Evolutionary conservation across 1,284 basidiomycete species (phyloP), one percentile per base, ranked within the genome.

Genomic region (Schizophyllum amplum): DNA sequence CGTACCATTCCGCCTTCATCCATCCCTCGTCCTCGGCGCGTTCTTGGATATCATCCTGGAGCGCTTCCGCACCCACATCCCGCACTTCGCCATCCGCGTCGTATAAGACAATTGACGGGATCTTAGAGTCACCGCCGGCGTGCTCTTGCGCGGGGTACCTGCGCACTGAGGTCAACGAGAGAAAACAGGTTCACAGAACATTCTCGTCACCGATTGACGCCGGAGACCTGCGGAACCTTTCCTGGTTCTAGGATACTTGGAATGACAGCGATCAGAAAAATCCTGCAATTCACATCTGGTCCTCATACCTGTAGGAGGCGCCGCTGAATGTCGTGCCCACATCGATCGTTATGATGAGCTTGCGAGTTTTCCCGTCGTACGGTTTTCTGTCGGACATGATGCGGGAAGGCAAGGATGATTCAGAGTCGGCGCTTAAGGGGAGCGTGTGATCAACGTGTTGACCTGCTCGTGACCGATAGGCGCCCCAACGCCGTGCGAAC

Each of bases 41-140:
- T 21, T 75, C 69, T 20, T 71, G 64, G 46, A 75, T 68, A 21
- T 68, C 70, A 42, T 78, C 75, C 20, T 69, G 67, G n/a, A 70
- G 64, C 0, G 80, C 78, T 61, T 83, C 80, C 6, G 81, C 80
- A 15, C 83, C 82, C 46, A 75, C 72, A 4, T 79, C 79, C 51
- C 71, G 67, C 17, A 78, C 71, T 0, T 61, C 64, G 0, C 81
- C 81, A 5, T 68, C 59, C n/a, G 63, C 62, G 59, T 78, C 75
- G 62, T 84, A 84, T 61, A 75, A 82, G 13, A 84, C 66, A 24
- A 82, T 69, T 0, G 80, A 77, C 4, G 82, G 82, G 24, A 84
- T 80, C 65, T 83, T 84, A 5, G 73, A 76, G 54, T 80, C 69
- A 2, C 75, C 70, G 4, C 69, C 69, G 4, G 68, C 67, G 58